These are phyloP conservation scores for Penicillium pulvis DNA, from an alignment of 495 filamentous ascomycete species.

Conservation along the genomic window DNA sequence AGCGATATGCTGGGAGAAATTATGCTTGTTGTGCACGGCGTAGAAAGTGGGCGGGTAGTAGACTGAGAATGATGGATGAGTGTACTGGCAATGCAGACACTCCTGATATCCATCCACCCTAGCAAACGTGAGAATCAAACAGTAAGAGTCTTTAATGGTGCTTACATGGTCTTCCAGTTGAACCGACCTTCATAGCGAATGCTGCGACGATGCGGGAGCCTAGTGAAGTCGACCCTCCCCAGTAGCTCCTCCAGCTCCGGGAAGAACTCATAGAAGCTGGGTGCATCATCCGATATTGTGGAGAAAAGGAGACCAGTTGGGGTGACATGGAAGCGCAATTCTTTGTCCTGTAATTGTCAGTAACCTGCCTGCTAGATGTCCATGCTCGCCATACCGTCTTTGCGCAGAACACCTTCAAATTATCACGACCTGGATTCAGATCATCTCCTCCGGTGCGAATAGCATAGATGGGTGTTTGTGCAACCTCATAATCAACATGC, in stretches of 20 bases:
- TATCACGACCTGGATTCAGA: conserved; percentile 30
- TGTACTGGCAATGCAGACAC: conserved; percentile 66
- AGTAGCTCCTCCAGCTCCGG: conserved; percentile 52
- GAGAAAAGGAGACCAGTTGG: conserved; percentile 57
- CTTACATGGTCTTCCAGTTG: conserved; percentile 67
- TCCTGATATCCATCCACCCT: conserved; percentile 66
- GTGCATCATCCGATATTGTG: conserved; percentile 52
- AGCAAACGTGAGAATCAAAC: not conserved
- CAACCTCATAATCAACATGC: conserved; percentile 56
- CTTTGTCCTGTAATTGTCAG: conserved; percentile 21
- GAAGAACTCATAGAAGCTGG: conserved; percentile 58
- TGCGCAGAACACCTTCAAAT: conserved; percentile 47
- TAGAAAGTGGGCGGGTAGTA: conserved; percentile 63
- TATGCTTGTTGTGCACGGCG: conserved; percentile 56
- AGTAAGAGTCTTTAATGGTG: not conserved
- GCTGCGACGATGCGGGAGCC: conserved; percentile 55
- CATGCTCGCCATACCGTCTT: conserved; percentile 28
- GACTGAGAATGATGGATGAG: conserved; percentile 60
- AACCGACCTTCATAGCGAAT: conserved; percentile 60
- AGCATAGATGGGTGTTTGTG: conserved; percentile 52
- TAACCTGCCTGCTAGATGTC: not conserved
- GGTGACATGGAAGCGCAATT: conserved; percentile 50
- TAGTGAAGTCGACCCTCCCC: conserved; percentile 57
- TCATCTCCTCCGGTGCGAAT: conserved; percentile 38
- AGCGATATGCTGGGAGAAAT: conserved; percentile 60